Percentiles rank a stretch among this genome's conserved stretches.
Evolutionary conservation across 495 filamentous ascomycete genomes (phyloP).

Genomic region (Neurospora discreta): DNA sequence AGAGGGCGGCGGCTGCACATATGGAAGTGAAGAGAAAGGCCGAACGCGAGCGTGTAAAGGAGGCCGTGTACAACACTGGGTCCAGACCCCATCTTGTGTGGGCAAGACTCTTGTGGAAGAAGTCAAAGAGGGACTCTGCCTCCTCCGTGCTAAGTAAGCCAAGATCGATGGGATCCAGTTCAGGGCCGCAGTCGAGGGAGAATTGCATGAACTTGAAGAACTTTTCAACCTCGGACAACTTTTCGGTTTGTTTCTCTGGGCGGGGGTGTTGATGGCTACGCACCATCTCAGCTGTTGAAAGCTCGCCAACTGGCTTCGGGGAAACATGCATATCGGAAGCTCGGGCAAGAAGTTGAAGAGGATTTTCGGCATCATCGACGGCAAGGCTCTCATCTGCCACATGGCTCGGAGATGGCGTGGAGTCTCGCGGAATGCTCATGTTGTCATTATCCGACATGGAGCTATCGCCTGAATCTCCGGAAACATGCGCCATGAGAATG

Average conservation of each 20-base stretch:
- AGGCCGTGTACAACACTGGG: slow-evolving; percentile 48
- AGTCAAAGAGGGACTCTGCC: slow-evolving; percentile 50
- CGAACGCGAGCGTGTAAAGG: slow-evolving; percentile 54
- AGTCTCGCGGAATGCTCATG: slow-evolving; percentile 17
- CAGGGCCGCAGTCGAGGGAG: slow-evolving; percentile 47
- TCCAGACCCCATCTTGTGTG: slow-evolving; percentile 69
- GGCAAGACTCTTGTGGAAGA: slow-evolving; percentile 58
- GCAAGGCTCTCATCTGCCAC: slow-evolving; percentile 34
- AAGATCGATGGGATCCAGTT: slow-evolving; percentile 56
- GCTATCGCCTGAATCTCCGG: slow-evolving; percentile 22
- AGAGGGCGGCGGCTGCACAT: slow-evolving; percentile 51
- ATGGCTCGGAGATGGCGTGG: slow-evolving; percentile 21
- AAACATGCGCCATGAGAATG: slow-evolving; percentile 17
- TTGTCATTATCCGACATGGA: slow-evolving; percentile 21
- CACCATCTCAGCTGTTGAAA: slow-evolving; percentile 10
- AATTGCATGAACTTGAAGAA: slow-evolving; percentile 55
- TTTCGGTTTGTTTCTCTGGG: slow-evolving; percentile 16
- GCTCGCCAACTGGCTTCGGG: slow-evolving; percentile 21
- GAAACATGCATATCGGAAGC: slow-evolving; percentile 57
- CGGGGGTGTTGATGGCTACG: slow-evolving; percentile 15
- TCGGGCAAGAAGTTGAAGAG: slow-evolving; percentile 56
- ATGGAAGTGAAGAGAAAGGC: slow-evolving; percentile 64
- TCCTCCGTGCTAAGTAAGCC: slow-evolving; percentile 53
- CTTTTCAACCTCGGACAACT: slow-evolving; percentile 24
- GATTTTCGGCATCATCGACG: slow-evolving; percentile 64